Percentiles rank a stretch among this genome's conserved stretches.
Conservation (phyloP, 2,329 filamentous ascomycete genomes). For the Tolypocladium pustulatum region DNA sequence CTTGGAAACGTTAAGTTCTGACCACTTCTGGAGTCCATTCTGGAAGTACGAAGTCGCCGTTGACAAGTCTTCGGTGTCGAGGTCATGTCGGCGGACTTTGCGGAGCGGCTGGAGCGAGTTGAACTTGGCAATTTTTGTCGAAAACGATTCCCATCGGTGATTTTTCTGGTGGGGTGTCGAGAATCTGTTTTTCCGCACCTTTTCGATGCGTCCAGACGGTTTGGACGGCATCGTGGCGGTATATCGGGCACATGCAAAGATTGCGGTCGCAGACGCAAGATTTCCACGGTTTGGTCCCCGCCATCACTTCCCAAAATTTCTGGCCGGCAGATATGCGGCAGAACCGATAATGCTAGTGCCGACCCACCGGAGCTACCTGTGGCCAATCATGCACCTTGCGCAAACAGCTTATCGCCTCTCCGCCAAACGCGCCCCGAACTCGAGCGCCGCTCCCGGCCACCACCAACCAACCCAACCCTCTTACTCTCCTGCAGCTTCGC, state of each 20-base stretch:
- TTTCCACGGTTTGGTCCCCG: slow-evolving; percentile 11
- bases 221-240: slow-evolving; percentile 47
- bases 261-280: slow-evolving; percentile 7
- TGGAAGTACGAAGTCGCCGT: slow-evolving; percentile 79
- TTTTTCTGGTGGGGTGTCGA: slow-evolving; percentile 68
- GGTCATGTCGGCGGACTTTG: slow-evolving; percentile 73
- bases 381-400: slow-evolving; percentile 21
- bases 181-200: slow-evolving; percentile 59
- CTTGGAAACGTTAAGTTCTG: slow-evolving; percentile 80
- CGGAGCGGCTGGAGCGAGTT: slow-evolving; percentile 86
- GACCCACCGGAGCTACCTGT: slow-evolving; percentile 2
- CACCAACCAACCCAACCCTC: neutral
- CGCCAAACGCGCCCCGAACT: slow-evolving; percentile 2
- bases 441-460: neutral
- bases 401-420: slow-evolving; percentile 21
- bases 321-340: slow-evolving; percentile 20
- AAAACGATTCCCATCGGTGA: slow-evolving; percentile 87
- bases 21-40: slow-evolving; percentile 76
- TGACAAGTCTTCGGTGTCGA: slow-evolving; percentile 68
- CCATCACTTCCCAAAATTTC: slow-evolving; percentile 22
- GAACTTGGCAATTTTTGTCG: slow-evolving; percentile 78
- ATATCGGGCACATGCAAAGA: slow-evolving; percentile 12
- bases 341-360: slow-evolving; percentile 22
- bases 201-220: slow-evolving; percentile 56
- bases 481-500: neutral